Conservation (phyloP, 768 basidiomycete genomes). For the Leucocoprinus leucothites region DNA sequence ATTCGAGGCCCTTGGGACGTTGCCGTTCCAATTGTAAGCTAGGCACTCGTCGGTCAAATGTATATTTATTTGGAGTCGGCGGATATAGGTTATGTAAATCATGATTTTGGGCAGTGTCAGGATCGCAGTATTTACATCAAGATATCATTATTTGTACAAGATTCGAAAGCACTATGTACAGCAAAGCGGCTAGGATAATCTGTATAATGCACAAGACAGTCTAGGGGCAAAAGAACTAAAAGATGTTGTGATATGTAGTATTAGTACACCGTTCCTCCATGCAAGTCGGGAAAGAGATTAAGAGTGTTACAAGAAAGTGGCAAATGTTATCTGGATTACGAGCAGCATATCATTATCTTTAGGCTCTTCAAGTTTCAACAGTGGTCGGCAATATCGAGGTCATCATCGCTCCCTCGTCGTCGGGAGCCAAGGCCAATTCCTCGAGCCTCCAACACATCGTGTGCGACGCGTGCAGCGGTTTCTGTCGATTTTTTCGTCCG, state of each 20-base stretch:
- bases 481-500: conserved; percentile 72
- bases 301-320: neutral
- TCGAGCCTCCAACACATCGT: conserved; percentile 79
- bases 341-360: neutral
- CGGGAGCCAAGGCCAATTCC: conserved; percentile 46
- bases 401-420: conserved; percentile 32
- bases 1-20: conserved; percentile 91
- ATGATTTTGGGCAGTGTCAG: neutral
- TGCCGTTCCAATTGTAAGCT: conserved; percentile 10
- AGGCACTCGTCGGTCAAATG: neutral
- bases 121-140: conserved; percentile 10
- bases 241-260: neutral
- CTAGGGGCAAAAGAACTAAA: neutral
- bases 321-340: too few relatives aligned
- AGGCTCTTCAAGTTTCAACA: neutral
- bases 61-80: neutral
- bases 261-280: conserved; percentile 12
- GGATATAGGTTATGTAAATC: neutral
- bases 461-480: conserved; percentile 66
- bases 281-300: neutral
- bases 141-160: conserved; percentile 10
- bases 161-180: conserved; percentile 1
- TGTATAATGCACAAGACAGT: conserved; percentile 5
- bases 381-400: conserved; percentile 29
- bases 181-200: conserved; percentile 4